Evolutionary conservation across 805 yeast species (phyloP).

Genomic region (Ogataea methanolica): DNA sequence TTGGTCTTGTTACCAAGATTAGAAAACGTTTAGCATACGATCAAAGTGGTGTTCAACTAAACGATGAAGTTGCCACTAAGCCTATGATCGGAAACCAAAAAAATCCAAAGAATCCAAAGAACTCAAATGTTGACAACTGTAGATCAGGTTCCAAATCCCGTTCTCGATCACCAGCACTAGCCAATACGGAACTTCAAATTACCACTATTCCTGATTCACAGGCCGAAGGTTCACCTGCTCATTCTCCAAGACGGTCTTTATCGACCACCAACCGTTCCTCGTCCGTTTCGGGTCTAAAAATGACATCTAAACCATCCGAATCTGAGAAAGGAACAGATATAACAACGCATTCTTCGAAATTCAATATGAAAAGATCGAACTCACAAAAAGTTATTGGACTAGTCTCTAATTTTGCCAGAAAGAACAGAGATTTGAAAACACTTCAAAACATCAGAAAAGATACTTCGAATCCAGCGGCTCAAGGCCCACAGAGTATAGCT

Average conservation of each 20-base stretch:
- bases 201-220: no score
- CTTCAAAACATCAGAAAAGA: neutral
- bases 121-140: neutral
- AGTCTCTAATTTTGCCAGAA: neutral
- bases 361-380: neutral
- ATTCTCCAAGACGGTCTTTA: no score
- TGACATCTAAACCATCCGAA: neutral
- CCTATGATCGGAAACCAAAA: neutral
- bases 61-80: neutral
- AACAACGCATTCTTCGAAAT: slow-evolving; percentile 1
- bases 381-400: neutral
- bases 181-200: no score
- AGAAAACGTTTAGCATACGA: slow-evolving; percentile 9
- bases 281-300: neutral
- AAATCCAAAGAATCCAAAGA: neutral
- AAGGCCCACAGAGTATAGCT: neutral
- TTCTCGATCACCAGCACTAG: neutral
- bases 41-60: slow-evolving; percentile 14
- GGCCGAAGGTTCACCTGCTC: no score
- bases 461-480: neutral
- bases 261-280: no score
- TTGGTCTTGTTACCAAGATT: slow-evolving; percentile 14
- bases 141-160: neutral
- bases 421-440: neutral
- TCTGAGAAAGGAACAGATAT: neutral